A percentile compares a stretch with the other conserved stretches of the same genome.
phyloP scores from a whole-genome alignment of 2,329 filamentous ascomycete genomes.

The Cytospora chrysosperma region DNA sequence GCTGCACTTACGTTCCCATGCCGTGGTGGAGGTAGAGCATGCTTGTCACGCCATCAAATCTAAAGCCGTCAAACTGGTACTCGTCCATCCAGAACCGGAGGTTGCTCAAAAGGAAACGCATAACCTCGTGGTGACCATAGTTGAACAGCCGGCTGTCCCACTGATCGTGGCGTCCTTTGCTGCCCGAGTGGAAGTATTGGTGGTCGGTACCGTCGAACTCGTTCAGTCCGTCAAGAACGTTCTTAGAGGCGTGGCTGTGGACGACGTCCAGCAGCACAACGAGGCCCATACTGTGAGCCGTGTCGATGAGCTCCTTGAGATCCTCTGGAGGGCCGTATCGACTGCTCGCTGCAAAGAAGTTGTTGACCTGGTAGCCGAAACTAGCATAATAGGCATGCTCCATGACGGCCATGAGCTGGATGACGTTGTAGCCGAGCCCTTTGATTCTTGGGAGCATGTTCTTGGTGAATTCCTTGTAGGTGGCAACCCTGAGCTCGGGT shows the following conservation, averaged over 20 bases:
- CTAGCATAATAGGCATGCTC: slow-evolving; percentile 99
- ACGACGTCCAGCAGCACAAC: slow-evolving; percentile 93
- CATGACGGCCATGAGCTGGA: slow-evolving; percentile 99
- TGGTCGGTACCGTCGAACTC: slow-evolving; percentile 95
- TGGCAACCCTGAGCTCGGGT: slow-evolving; percentile 82
- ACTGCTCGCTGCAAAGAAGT: slow-evolving; percentile 96
- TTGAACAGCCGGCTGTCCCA: slow-evolving; percentile 99
- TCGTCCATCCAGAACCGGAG: slow-evolving; percentile 99
- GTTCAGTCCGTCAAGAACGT: slow-evolving; percentile 91
- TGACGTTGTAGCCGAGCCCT: slow-evolving; percentile 89
- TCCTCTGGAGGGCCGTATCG: slow-evolving; percentile 93
- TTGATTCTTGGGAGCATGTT: slow-evolving; percentile 92
- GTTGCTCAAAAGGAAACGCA: slow-evolving; percentile 95
- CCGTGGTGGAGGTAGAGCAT: slow-evolving; percentile 97
- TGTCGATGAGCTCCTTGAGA: slow-evolving; percentile 93
- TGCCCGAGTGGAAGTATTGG: slow-evolving; percentile 90
- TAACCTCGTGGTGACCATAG: slow-evolving; percentile 89
- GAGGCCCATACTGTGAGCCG: slow-evolving; percentile 86
- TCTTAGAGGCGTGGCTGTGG: slow-evolving; percentile 97
- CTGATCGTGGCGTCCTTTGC: slow-evolving; percentile 81
- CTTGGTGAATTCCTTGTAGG: slow-evolving; percentile 95
- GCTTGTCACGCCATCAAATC: slow-evolving; percentile 96
- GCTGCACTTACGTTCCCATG: slow-evolving; percentile 78
- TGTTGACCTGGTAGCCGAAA: slow-evolving; percentile 98
- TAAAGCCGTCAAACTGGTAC: slow-evolving; percentile 93